Conservation (phyloP, 345 rosid species). For the Salix brachista region DNA sequence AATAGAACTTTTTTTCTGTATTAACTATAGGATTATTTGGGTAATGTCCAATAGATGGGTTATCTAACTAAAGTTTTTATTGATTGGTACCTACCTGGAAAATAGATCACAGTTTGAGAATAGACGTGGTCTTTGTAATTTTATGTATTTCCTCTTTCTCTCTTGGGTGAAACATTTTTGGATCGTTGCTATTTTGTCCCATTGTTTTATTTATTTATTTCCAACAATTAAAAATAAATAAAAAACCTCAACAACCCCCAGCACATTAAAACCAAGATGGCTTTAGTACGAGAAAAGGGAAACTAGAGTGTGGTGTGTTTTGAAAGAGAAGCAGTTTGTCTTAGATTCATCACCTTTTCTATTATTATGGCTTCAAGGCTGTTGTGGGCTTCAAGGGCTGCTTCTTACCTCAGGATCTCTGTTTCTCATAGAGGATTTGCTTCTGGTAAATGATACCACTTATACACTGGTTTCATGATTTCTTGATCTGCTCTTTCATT, state of each 20-base stretch:
- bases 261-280: neutral
- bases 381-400: conserved; percentile 92
- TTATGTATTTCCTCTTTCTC: too few relatives aligned
- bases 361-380: conserved; percentile 60
- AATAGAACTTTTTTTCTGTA: neutral
- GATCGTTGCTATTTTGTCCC: neutral
- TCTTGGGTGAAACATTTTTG: neutral
- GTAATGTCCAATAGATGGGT: neutral
- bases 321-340: neutral
- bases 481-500: neutral
- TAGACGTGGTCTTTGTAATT: too few relatives aligned
- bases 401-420: conserved; percentile 83
- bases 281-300: neutral
- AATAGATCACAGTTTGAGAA: too few relatives aligned
- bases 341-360: neutral
- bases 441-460: conserved; percentile 41
- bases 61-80: neutral
- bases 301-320: neutral
- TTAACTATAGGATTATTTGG: neutral
- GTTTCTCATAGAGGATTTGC: conserved; percentile 64
- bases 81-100: neutral
- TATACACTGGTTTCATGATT: neutral
- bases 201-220: neutral
- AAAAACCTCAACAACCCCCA: conserved; percentile 4
- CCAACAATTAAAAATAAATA: neutral